Evolutionary conservation across 495 filamentous ascomycete species (phyloP), one percentile per base, ranked within the genome.

Genomic region (Xylaria cubensis): DNA sequence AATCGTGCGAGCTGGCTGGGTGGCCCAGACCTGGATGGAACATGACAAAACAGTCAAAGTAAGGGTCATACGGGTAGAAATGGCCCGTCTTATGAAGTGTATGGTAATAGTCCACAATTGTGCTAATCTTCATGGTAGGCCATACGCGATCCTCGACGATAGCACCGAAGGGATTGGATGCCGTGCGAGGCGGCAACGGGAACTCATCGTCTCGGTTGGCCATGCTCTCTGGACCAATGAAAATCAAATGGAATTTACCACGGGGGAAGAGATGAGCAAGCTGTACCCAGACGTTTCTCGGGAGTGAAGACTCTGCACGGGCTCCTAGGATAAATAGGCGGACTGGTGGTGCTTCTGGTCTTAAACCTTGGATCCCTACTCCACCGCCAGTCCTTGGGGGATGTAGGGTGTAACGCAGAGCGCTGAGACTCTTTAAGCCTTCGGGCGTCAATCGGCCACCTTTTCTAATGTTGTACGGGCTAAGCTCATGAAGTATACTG

Each of bases 11-110:
- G 80, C 90, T 94, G 24, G 94, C 93, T 7, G 97, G 94, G 80
- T 99, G 97, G 26, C 96, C 96, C 26, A 99, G 85, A 8, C 96
- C 96, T 3, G 96, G 96, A 80, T 99, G 96, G 85, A 98, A 99
- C 64, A 97, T 87, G 77, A 99, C 89, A 75, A 99, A 94, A 78
- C 91, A 93, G 83, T 99, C 96, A 75, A 99, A 95, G 80, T 99
- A 99, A 1, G 96, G 96, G 80, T 99, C 96, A 81, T 93, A 98
- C 0, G 97, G 97, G 32, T 92, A 87, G 84, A 98, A 99, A 69
- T 93, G 86, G 41, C 92, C 89, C 1, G 95, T 90, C 75, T 95
- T 90, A 82, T 98, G 95, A 76, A 99, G 87, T 1, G 94, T 98
- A 80, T 99, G 95, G 85, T 95, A 99, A 82, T 99, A 98, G 71